Conservation (phyloP, 73 alveolate species). For the Urostyla sp. region DNA sequence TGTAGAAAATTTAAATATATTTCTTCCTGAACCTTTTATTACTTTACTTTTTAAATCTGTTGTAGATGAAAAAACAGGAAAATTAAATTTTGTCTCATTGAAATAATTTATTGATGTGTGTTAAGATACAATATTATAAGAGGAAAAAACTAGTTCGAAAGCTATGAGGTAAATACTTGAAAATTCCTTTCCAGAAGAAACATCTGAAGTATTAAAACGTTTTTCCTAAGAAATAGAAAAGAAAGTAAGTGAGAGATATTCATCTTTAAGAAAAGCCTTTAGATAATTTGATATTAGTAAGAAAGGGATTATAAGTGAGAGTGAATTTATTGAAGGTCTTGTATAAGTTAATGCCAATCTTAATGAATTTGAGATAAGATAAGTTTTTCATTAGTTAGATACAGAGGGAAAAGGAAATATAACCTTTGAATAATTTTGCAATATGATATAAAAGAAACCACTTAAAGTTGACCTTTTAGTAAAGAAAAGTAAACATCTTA, state of each 20-base stretch:
- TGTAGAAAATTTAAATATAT: neutral
- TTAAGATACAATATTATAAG: neutral
- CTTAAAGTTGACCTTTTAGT: too few relatives aligned
- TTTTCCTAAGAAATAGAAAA: neutral
- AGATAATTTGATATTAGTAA: slow-evolving; percentile 3
- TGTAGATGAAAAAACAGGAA: neutral
- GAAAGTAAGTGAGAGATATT: neutral
- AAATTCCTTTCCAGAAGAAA: neutral
- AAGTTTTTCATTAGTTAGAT: neutral
- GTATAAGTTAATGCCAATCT: neutral
- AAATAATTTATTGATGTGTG: neutral
- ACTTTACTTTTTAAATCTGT: neutral
- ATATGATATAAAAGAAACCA: neutral
- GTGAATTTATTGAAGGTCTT: slow-evolving; percentile 4
- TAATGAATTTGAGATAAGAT: neutral
- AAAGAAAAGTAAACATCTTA: too few relatives aligned
- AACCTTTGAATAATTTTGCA: slow-evolving; percentile 8
- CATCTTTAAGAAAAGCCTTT: neutral
- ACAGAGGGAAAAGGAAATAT: neutral
- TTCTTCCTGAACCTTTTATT: neutral
- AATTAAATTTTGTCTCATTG: neutral
- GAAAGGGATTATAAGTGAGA: neutral
- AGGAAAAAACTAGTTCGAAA: neutral
- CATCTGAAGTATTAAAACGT: neutral
- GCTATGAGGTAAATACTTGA: neutral